A percentile compares a stretch with the other conserved stretches of the same genome.
Conservation (phyloP, 768 basidiomycete species). For the Amanita subjunquillea region DNA sequence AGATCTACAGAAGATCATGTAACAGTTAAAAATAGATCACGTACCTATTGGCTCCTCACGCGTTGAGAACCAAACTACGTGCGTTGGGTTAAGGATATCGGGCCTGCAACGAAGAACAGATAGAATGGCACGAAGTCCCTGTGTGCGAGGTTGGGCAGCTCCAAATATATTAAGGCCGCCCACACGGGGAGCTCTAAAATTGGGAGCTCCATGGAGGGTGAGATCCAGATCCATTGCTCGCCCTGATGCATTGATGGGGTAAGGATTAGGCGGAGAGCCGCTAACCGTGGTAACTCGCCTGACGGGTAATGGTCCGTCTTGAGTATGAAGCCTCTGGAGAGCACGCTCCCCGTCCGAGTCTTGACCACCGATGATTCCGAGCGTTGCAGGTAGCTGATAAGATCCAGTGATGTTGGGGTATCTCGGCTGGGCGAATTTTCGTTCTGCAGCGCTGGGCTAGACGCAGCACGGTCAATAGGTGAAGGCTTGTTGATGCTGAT, state of each 20-base stretch:
- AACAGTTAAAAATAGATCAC: neutral
- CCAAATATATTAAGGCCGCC: constrained; percentile 88
- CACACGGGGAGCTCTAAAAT: constrained; percentile 78
- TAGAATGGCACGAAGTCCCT: constrained; percentile 84
- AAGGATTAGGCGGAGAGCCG: constrained; percentile 1
- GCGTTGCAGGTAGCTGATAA: constrained; percentile 51
- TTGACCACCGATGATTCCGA: constrained; percentile 73
- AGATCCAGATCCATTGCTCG: constrained; percentile 86
- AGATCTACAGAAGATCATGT: neutral
- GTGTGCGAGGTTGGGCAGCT: constrained; percentile 88
- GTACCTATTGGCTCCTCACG: constrained; percentile 89
- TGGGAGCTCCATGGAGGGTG: constrained; percentile 89
- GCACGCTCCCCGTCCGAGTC: constrained; percentile 72
- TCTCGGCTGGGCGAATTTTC: constrained; percentile 11
- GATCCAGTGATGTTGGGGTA: constrained; percentile 34
- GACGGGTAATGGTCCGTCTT: constrained; percentile 90
- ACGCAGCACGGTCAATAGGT: neutral
- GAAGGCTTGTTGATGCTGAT: neutral
- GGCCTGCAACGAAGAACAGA: constrained; percentile 75
- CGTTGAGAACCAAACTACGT: constrained; percentile 93
- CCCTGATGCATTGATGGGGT: constrained; percentile 51
- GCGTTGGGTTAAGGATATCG: constrained; percentile 48
- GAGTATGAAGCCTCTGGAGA: constrained; percentile 83
- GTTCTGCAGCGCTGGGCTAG: constrained; percentile 4
- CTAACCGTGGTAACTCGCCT: constrained; percentile 25